Base-by-base conservation (phyloP, 176 grass and related monocot genomes). In the Urochloa ruziziensis region DNA sequence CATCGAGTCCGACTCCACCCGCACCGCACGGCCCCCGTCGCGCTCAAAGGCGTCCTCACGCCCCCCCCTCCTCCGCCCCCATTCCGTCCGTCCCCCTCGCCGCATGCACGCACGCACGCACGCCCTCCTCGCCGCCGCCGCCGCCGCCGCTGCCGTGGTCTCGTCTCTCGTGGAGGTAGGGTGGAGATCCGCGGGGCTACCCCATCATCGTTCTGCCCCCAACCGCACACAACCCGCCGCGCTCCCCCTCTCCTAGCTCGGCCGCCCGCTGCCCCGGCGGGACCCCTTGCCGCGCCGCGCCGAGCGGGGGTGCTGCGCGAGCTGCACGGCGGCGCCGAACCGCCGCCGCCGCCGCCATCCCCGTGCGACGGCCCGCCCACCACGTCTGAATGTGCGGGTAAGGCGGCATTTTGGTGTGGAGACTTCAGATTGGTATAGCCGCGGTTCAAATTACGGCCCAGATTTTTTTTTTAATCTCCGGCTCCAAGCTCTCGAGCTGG, bases 391-490 rank as follows among this genome's bases (percentile, higher is more conserved):
- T 53, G 78, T 52, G 46, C 62, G 54, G 78, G 78, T 81, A 69
- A 35, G 10, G 5, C 53, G 15, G 29, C 78, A 56, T 69, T 81
- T 56, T 5, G 47, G 32, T 29, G 4, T 3, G 15, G 15, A 17
- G 9, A 8, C 48, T 21, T 56, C 33, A n/a, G 23, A 68, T 68
- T 80, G 34, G 23, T 40, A 5, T 39, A 3, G 74, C 5, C 18
- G 34, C 27, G 52, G 78, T 21, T 69, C 63, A 8, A 7, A 39
- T 42, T 23, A 23, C 47, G 3, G n/a, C 15, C 15, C 33, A 7
- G n/a, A 69, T 81, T 68, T 69, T 69, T 29, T 49, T 28, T 40
- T 9, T 40, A 81, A 81, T 69, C 78, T 69, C 78, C 33, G 0
- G 64, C 21, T 53, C 12, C 3, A 3, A 19, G 46, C 14, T 68